Evolutionary conservation across 139 green algal genomes (phyloP).

Genomic region (Chlorella sorokiniana): DNA sequence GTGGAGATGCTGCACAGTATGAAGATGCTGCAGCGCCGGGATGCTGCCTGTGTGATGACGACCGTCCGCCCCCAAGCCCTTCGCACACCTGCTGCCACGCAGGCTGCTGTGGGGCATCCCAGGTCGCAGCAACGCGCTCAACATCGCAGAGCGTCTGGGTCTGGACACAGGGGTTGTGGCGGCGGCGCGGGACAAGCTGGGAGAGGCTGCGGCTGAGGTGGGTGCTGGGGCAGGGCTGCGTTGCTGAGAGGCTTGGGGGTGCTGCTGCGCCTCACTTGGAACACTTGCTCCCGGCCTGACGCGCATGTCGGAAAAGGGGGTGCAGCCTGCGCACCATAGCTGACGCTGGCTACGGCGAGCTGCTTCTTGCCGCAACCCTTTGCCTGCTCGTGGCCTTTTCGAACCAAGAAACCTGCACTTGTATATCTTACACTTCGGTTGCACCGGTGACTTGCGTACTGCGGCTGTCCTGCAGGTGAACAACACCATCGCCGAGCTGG

Average conservation of each 20-base stretch:
- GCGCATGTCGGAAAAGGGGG: no score
- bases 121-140: conserved; percentile 79
- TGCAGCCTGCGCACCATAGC: no score
- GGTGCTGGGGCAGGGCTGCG: not conserved
- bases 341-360: no score
- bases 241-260: no score
- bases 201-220: conserved; percentile 39
- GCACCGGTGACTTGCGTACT: not conserved
- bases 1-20: not conserved
- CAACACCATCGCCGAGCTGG: conserved; percentile 41
- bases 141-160: conserved; percentile 79
- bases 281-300: no score
- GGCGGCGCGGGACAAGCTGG: conserved; percentile 65
- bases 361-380: no score
- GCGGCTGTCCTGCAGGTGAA: conserved; percentile 11
- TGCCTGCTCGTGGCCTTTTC: no score
- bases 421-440: not conserved
- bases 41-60: no score
- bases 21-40: no score
- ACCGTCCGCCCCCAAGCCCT: not conserved
- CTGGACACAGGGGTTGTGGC: conserved; percentile 69
- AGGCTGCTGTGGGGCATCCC: conserved; percentile 86
- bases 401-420: not conserved
- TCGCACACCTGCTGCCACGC: not conserved
- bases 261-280: no score